Conservation (phyloP, 805 yeast species). For the Metschnikowia peoriensis region DNA sequence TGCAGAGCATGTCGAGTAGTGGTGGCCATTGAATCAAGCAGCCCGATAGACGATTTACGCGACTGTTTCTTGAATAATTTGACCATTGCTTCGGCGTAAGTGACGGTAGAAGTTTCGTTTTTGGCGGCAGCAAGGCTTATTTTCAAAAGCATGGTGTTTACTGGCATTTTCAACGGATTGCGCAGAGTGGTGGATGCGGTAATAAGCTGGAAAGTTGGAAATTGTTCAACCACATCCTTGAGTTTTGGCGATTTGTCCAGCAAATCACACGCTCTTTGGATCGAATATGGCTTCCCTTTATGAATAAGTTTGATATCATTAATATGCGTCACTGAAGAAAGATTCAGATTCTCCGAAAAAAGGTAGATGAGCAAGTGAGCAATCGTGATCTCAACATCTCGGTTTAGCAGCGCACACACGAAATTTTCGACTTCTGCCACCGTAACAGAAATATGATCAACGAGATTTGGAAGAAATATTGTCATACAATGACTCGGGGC, state of each 20-base stretch:
- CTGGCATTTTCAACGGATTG: conserved; percentile 8
- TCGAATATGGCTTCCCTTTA: conserved; percentile 13
- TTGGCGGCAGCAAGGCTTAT: background rate
- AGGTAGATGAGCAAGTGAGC: conserved; percentile 16
- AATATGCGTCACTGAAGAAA: conserved; percentile 4
- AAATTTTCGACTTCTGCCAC: conserved; percentile 10
- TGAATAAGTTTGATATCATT: conserved; percentile 17
- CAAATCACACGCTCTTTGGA: conserved; percentile 11
- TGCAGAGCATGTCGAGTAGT: conserved; percentile 12
- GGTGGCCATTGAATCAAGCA: background rate
- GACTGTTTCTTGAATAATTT: conserved; percentile 10
- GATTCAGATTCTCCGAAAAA: conserved; percentile 6
- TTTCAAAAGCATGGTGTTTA: conserved; percentile 1
- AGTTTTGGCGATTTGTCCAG: conserved; percentile 7
- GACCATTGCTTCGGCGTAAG: conserved; percentile 19
- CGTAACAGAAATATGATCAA: conserved; percentile 8
- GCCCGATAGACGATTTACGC: conserved; percentile 9
- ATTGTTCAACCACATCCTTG: conserved; percentile 4
- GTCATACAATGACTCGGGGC: conserved; percentile 1
- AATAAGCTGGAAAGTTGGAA: conserved; percentile 17
- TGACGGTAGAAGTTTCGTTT: conserved; percentile 5
- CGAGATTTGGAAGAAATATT: conserved; percentile 15
- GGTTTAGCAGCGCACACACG: background rate
- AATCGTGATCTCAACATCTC: conserved; percentile 1
- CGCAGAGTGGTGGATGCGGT: background rate